Percentiles rank a stretch among this genome's conserved stretches.
Conservation (phyloP, 495 filamentous ascomycete species). For the Trichoderma asperelloides region DNA sequence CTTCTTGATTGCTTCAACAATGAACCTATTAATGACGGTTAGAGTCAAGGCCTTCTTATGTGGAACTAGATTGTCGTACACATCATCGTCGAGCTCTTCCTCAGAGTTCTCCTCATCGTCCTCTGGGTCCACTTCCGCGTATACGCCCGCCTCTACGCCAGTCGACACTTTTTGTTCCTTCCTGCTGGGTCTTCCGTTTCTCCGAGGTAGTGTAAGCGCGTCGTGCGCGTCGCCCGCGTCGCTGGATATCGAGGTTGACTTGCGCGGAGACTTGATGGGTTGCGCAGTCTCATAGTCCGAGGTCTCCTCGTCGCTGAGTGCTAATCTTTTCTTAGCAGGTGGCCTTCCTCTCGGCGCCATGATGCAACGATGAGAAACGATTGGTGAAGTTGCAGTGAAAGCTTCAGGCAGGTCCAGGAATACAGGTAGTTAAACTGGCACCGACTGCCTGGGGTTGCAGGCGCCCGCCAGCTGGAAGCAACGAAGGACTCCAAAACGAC, state of each 20-base stretch:
- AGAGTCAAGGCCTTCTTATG: not conserved
- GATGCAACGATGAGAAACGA: not conserved
- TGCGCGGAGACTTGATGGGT: conserved; percentile 10
- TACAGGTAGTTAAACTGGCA: not conserved
- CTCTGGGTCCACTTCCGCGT: conserved; percentile 30
- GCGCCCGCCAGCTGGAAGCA: not conserved
- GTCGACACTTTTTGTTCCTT: conserved; percentile 12
- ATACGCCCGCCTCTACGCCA: conserved; percentile 20
- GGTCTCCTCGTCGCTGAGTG: conserved; percentile 34
- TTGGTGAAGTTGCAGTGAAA: not conserved
- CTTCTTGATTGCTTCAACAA: conserved; percentile 48
- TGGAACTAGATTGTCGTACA: conserved; percentile 15
- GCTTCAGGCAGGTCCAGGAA: not conserved
- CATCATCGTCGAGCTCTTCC: conserved; percentile 28
- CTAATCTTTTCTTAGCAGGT: not conserved
- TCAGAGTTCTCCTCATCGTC: conserved; percentile 26
- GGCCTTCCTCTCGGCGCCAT: not conserved
- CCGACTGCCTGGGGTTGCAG: not conserved
- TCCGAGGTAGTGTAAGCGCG: not conserved
- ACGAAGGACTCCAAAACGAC: not conserved
- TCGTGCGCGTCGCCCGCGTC: conserved; percentile 18
- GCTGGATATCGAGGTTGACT: conserved; percentile 5
- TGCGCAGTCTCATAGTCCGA: conserved; percentile 21
- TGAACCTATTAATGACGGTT: conserved; percentile 27
- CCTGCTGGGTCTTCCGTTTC: conserved; percentile 8